Percentiles rank a stretch among this genome's conserved stretches.
These are phyloP conservation scores for Elsinoe arachidis DNA, from an alignment of 2,329 filamentous ascomycete species.

Conservation along the genomic window DNA sequence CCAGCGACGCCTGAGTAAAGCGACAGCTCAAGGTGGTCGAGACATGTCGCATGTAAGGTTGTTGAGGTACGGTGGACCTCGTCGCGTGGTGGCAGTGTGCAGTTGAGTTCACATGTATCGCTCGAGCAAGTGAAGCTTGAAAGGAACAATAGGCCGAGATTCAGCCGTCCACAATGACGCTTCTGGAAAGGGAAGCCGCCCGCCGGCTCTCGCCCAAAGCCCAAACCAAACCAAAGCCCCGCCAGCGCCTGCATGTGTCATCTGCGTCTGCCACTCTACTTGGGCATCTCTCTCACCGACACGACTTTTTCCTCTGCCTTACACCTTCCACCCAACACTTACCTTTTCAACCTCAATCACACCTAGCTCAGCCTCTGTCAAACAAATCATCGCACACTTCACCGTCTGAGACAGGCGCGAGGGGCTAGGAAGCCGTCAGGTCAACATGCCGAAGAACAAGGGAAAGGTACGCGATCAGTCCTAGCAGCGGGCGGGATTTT, in stretches of 20 bases:
- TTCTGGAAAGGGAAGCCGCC: constrained; percentile 9
- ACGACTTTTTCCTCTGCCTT: neutral
- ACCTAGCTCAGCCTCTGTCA: constrained; percentile 4
- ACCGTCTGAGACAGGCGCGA: constrained; percentile 10
- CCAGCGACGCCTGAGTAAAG: neutral
- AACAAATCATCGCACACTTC: neutral
- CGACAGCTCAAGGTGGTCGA: constrained; percentile 14
- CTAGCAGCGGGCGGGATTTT: constrained; percentile 12
- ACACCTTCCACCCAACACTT: neutral
- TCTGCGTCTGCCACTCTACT: constrained; percentile 5
- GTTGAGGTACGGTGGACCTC: neutral
- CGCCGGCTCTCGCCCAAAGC: neutral
- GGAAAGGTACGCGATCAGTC: constrained; percentile 67
- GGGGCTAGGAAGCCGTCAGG: constrained; percentile 17
- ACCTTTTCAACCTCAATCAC: neutral
- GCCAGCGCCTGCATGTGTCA: constrained; percentile 9
- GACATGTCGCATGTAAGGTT: constrained; percentile 3
- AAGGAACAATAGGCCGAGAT: neutral
- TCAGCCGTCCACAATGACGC: constrained; percentile 10
- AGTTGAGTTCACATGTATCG: neutral
- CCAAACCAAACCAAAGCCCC: neutral
- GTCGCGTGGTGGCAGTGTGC: neutral
- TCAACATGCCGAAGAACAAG: constrained; percentile 96
- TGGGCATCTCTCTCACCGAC: constrained; percentile 6
- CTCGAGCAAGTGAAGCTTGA: neutral